Percentiles rank a stretch among this genome's conserved stretches.
phyloP scores from a whole-genome alignment of 2,329 filamentous ascomycete species.

The Samsoniella hepiali region DNA sequence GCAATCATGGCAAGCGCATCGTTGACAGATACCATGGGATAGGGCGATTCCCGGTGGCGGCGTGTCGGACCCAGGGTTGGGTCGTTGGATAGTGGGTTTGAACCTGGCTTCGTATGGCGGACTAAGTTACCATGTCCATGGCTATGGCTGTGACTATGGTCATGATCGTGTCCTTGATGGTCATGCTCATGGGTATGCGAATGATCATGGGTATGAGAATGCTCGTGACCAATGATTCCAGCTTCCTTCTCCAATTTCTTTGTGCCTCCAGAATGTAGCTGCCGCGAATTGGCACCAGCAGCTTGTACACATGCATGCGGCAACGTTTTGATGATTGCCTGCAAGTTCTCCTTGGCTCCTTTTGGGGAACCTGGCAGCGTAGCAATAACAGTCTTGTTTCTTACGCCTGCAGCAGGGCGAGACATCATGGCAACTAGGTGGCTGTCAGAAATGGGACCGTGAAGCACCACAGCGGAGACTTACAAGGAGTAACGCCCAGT shows the following conservation, averaged over 20 bases:
- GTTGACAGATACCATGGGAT: slow-evolving; percentile 83
- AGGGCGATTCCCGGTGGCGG: slow-evolving; percentile 81
- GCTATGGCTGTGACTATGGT: slow-evolving; percentile 35
- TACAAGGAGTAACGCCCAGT: slow-evolving; percentile 83
- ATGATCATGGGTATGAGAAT: slow-evolving; percentile 27
- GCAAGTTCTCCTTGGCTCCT: slow-evolving; percentile 88
- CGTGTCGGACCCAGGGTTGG: slow-evolving; percentile 60
- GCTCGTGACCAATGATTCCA: slow-evolving; percentile 47
- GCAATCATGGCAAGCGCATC: slow-evolving; percentile 73
- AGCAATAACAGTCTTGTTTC: slow-evolving; percentile 76
- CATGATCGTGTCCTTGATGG: slow-evolving; percentile 28
- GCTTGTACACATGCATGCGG: slow-evolving; percentile 94
- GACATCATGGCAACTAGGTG: slow-evolving; percentile 91
- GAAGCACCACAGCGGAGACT: slow-evolving; percentile 34
- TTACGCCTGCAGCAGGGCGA: slow-evolving; percentile 82
- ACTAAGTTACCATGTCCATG: slow-evolving; percentile 63
- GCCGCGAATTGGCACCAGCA: slow-evolving; percentile 75
- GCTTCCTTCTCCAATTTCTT: slow-evolving; percentile 83
- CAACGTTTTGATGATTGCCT: slow-evolving; percentile 82
- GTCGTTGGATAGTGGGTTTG: slow-evolving; percentile 58
- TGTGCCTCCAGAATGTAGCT: slow-evolving; percentile 74
- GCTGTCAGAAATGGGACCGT: slow-evolving; percentile 25
- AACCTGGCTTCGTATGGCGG: slow-evolving; percentile 66
- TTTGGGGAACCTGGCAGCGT: slow-evolving; percentile 95
- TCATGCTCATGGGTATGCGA: slow-evolving; percentile 29